These are phyloP conservation scores for Chaetomium tenue DNA, from an alignment of 495 filamentous ascomycete genomes.

Conservation along the genomic window DNA sequence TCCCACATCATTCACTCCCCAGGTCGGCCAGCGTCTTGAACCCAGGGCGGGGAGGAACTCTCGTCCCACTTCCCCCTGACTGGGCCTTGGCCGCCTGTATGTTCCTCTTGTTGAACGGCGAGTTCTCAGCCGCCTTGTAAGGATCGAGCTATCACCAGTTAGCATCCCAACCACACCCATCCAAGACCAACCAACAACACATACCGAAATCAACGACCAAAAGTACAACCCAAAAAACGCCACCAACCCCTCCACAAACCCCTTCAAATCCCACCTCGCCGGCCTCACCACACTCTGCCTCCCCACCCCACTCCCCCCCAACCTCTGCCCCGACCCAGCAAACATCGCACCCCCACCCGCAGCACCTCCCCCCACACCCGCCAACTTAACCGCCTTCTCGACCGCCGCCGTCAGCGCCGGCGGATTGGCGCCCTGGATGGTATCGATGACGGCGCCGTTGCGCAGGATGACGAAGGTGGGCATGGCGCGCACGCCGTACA, in stretches of 20 bases:
- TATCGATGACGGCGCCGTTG: conserved; percentile 65
- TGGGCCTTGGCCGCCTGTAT: conserved; percentile 28
- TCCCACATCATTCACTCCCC: conserved; percentile 18
- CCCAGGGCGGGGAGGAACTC: conserved; percentile 27
- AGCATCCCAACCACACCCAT: conserved; percentile 11
- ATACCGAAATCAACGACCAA: conserved; percentile 54
- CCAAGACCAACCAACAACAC: conserved; percentile 8
- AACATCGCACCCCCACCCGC: conserved; percentile 43
- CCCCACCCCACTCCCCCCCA: conserved; percentile 32
- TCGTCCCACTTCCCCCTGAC: conserved; percentile 26
- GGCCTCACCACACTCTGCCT: conserved; percentile 26
- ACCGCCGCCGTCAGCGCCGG: conserved; percentile 70
- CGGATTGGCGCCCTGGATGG: conserved; percentile 76
- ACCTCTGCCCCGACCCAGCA: conserved; percentile 39
- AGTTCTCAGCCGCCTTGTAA: conserved; percentile 62
- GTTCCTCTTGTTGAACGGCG: conserved; percentile 59
- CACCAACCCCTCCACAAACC: conserved; percentile 48
- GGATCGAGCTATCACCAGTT: conserved; percentile 57
- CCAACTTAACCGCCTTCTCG: conserved; percentile 65
- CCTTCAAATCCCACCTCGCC: conserved; percentile 43
- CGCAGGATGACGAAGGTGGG: conserved; percentile 91
- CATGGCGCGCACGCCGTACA: conserved; percentile 61
- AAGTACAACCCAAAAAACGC: conserved; percentile 63
- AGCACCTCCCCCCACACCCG: conserved; percentile 39
- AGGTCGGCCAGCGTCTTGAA: conserved; percentile 49